Percentiles rank a stretch among this genome's conserved stretches.
These are phyloP conservation scores for Cercospora janseana DNA, from an alignment of 2,329 filamentous ascomycete genomes.

Conservation along the genomic window DNA sequence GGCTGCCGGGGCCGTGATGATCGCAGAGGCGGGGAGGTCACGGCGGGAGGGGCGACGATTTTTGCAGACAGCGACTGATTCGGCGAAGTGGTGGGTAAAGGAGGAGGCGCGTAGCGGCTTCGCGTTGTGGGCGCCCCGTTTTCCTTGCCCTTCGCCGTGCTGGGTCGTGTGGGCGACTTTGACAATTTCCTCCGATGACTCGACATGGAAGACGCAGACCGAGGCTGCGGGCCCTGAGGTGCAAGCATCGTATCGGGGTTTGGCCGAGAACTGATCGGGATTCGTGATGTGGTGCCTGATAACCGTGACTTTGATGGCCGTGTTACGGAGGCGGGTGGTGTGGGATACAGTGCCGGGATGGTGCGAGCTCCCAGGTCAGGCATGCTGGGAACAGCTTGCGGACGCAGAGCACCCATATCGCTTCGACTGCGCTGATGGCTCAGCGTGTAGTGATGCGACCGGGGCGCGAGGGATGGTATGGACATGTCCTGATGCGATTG, in stretches of 20 bases:
- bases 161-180: constrained; percentile 34
- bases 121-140: constrained; percentile 30
- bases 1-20: constrained; percentile 80
- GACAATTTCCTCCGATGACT: constrained; percentile 29
- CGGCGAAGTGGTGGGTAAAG: constrained; percentile 29
- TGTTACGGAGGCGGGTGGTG: constrained; percentile 28
- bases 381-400: constrained; percentile 31
- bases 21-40: constrained; percentile 73
- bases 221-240: constrained; percentile 27
- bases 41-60: constrained; percentile 67
- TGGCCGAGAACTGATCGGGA: constrained; percentile 33
- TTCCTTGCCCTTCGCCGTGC: constrained; percentile 28
- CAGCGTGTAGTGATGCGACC: constrained; percentile 25
- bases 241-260: constrained; percentile 31
- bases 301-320: constrained; percentile 6
- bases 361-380: constrained; percentile 28
- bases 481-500: constrained; percentile 49
- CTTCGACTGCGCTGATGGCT: constrained; percentile 37
- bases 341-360: constrained; percentile 27
- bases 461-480: constrained; percentile 23
- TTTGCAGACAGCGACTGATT: constrained; percentile 61
- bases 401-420: constrained; percentile 31
- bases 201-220: constrained; percentile 33
- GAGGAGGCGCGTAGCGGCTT: constrained; percentile 39
- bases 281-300: constrained; percentile 28